These are phyloP conservation scores for Paspalum notatum DNA, from an alignment of 176 grass and related monocot species.

Conservation along the genomic window DNA sequence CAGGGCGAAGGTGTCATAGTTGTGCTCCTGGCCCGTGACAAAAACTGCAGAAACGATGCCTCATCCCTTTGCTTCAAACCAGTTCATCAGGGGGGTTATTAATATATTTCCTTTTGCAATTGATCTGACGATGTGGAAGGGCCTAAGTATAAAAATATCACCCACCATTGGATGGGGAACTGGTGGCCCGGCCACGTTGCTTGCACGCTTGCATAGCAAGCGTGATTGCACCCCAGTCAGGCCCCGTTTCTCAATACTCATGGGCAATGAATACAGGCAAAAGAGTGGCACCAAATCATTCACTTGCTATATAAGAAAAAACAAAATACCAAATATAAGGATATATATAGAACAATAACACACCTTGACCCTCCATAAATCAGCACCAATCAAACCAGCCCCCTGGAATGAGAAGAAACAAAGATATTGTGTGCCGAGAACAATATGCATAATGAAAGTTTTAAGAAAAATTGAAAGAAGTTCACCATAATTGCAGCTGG, in stretches of 20 bases:
- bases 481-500: slow-evolving; percentile 81
- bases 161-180: too few species aligned
- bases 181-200: too few species aligned
- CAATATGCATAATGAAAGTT: neutral
- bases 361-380: slow-evolving; percentile 74
- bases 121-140: too few species aligned
- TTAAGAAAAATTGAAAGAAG: slow-evolving; percentile 4
- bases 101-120: too few species aligned
- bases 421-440: slow-evolving; percentile 22
- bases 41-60: too few species aligned
- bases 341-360: neutral
- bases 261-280: slow-evolving; percentile 8
- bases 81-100: too few species aligned
- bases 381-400: slow-evolving; percentile 66
- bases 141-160: too few species aligned
- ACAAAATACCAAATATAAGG: slow-evolving; percentile 21
- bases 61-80: too few species aligned
- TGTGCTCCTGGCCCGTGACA: too few species aligned
- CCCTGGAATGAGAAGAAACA: slow-evolving; percentile 60
- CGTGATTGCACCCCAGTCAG: too few species aligned
- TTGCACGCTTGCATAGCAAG: too few species aligned
- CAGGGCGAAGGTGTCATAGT: too few species aligned
- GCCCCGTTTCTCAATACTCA: neutral
- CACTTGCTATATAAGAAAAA: slow-evolving; percentile 34
- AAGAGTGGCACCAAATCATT: slow-evolving; percentile 15